Conservation (phyloP, 192 early-diverging fungal species). For the Backusella parvicylindrica region DNA sequence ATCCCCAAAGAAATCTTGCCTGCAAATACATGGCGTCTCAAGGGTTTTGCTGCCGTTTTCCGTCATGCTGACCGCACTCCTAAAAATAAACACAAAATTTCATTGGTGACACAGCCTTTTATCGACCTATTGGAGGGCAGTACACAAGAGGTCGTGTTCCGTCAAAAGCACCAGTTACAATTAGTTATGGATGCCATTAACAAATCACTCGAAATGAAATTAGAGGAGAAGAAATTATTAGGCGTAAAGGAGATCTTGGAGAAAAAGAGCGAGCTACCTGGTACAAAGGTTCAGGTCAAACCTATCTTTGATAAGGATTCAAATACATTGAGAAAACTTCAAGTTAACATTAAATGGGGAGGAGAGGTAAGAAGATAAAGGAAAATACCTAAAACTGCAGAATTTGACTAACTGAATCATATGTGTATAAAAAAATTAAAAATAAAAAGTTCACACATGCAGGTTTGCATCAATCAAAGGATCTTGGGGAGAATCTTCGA, state of each 20-base stretch:
- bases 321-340: slow-evolving; percentile 65
- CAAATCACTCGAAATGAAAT: slow-evolving; percentile 32
- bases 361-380: slow-evolving; percentile 55
- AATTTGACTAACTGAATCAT: background rate
- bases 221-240: slow-evolving; percentile 54
- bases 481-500: slow-evolving; percentile 88
- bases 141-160: slow-evolving; percentile 80
- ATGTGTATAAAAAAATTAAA: background rate
- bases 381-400: background rate
- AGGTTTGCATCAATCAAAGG: slow-evolving; percentile 83
- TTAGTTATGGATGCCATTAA: slow-evolving; percentile 62
- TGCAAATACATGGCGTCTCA: slow-evolving; percentile 88
- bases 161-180: slow-evolving; percentile 65
- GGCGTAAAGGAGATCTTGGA: slow-evolving; percentile 74
- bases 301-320: slow-evolving; percentile 64
- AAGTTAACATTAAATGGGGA: slow-evolving; percentile 97
- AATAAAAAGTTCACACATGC: slow-evolving; percentile 85
- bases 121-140: slow-evolving; percentile 63
- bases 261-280: slow-evolving; percentile 75
- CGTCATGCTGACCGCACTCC: slow-evolving; percentile 96
- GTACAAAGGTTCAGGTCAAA: slow-evolving; percentile 92
- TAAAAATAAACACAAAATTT: slow-evolving; percentile 96
- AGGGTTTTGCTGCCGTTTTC: slow-evolving; percentile 91
- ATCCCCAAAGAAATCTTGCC: slow-evolving; percentile 49
- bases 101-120: slow-evolving; percentile 68